Evolutionary conservation across 805 yeast genomes (phyloP).

Genomic region (Scheffersomyces spartinae): DNA sequence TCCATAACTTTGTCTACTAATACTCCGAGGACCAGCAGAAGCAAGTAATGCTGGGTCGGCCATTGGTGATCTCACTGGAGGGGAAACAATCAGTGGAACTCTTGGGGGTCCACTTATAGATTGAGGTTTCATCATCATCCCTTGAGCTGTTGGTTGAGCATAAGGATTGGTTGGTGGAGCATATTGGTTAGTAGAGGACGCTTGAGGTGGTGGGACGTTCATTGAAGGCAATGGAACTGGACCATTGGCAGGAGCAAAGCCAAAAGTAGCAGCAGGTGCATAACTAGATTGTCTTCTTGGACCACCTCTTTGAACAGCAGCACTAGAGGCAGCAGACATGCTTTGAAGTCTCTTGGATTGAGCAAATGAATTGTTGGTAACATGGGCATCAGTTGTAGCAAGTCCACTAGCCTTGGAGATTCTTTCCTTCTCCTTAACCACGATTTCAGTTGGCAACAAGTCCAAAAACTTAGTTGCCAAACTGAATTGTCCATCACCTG

Average conservation of each 20-base stretch:
- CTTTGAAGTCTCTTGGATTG: too few relatives aligned
- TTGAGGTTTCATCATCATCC: too few relatives aligned
- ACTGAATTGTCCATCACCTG: constrained; percentile 75
- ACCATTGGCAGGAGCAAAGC: constrained; percentile 4
- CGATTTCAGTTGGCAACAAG: constrained; percentile 61
- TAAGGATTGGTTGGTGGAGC: constrained; percentile 5
- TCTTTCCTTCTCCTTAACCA: constrained; percentile 66
- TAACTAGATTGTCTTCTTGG: constrained; percentile 8
- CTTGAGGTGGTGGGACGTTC: constrained; percentile 4
- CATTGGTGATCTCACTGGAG: constrained; percentile 4
- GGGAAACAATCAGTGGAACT: constrained; percentile 1
- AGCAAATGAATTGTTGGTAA: constrained; percentile 3
- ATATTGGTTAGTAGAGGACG: constrained; percentile 4
- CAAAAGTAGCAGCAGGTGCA: constrained; percentile 9
- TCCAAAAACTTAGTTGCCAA: constrained; percentile 62
- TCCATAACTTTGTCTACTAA: too few relatives aligned
- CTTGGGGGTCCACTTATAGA: too few relatives aligned
- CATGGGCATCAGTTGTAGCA: constrained; percentile 3
- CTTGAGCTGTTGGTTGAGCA: constrained; percentile 12
- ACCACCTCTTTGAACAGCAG: constrained; percentile 4
- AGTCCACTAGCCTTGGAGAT: constrained; percentile 58
- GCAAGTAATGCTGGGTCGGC: constrained; percentile 6
- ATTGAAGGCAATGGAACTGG: constrained; percentile 2
- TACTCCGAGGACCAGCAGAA: too few relatives aligned
- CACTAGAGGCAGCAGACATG: constrained; percentile 3